These are phyloP conservation scores for Stephanodiscus minutulus DNA, from an alignment of 108 stramenopile species.

Conservation along the genomic window DNA sequence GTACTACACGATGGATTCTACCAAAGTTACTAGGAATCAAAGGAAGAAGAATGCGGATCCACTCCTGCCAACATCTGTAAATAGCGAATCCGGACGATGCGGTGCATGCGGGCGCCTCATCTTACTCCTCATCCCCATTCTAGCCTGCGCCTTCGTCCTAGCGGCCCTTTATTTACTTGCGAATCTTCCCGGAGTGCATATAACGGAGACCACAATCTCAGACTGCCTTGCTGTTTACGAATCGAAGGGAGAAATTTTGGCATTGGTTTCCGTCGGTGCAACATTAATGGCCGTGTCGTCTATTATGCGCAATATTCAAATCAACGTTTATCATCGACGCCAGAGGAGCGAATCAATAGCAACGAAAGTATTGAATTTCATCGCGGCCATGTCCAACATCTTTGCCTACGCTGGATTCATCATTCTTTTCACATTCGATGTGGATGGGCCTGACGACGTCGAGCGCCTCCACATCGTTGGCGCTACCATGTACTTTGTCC, in stretches of 20 bases:
- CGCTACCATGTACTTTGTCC: slow-evolving; percentile 32
- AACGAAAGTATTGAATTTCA: slow-evolving; percentile 28
- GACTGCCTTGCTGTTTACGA: slow-evolving; percentile 34
- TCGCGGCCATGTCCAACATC: slow-evolving; percentile 26
- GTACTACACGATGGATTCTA: background rate
- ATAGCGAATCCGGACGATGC: slow-evolving; percentile 7
- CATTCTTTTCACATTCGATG: slow-evolving; percentile 15
- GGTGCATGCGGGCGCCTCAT: slow-evolving; percentile 13
- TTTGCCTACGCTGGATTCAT: slow-evolving; percentile 40
- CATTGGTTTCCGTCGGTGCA: slow-evolving; percentile 19
- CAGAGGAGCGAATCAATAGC: slow-evolving; percentile 27
- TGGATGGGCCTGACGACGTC: slow-evolving; percentile 20
- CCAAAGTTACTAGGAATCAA: slow-evolving; percentile 7
- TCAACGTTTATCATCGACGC: slow-evolving; percentile 42
- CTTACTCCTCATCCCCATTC: slow-evolving; percentile 22
- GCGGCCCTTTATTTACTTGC: slow-evolving; percentile 26
- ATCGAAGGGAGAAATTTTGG: slow-evolving; percentile 24
- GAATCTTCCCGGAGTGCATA: slow-evolving; percentile 8
- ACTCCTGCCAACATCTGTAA: slow-evolving; percentile 1
- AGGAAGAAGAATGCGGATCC: slow-evolving; percentile 13
- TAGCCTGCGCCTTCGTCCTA: slow-evolving; percentile 29
- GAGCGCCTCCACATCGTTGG: slow-evolving; percentile 22
- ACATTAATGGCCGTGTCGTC: slow-evolving; percentile 27
- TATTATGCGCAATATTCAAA: slow-evolving; percentile 41
- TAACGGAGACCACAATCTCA: slow-evolving; percentile 30